These are phyloP conservation scores for Oryza brachyantha DNA, from an alignment of 176 grass and related monocot species.

Conservation along the genomic window DNA sequence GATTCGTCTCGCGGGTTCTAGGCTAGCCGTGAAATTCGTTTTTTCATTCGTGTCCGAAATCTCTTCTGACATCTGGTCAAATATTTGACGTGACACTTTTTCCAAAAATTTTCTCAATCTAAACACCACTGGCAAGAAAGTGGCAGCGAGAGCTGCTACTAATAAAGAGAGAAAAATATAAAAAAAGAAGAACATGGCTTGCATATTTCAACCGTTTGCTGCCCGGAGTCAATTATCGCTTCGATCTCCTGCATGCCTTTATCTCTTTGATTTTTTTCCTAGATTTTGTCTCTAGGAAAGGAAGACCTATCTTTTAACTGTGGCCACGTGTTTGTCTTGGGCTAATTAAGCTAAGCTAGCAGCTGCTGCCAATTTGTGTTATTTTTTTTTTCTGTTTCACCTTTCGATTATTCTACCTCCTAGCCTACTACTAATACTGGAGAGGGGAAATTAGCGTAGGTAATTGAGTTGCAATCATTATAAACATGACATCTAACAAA, in stretches of 20 bases:
- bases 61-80: too few species aligned
- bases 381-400: not conserved
- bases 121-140: too few species aligned
- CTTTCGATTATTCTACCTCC: too few species aligned
- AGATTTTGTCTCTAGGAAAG: conserved; percentile 18
- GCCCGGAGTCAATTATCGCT: conserved; percentile 25
- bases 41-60: too few species aligned
- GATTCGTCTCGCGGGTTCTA: too few species aligned
- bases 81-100: too few species aligned
- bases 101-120: too few species aligned
- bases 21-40: too few species aligned
- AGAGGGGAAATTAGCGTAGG: too few species aligned
- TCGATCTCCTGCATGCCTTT: not conserved
- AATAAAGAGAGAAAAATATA: too few species aligned
- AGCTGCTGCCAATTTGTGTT: not conserved
- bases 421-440: too few species aligned
- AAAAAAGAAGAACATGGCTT: not conserved
- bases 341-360: not conserved
- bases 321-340: not conserved
- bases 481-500: not conserved
- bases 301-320: not conserved
- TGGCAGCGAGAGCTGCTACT: not conserved
- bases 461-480: not conserved
- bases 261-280: not conserved
- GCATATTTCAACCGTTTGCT: conserved; percentile 3